Evolutionary conservation across 1,139 yeast genomes (phyloP), one percentile per base, ranked within the genome.

Genomic region (Geotrichum europaeum): DNA sequence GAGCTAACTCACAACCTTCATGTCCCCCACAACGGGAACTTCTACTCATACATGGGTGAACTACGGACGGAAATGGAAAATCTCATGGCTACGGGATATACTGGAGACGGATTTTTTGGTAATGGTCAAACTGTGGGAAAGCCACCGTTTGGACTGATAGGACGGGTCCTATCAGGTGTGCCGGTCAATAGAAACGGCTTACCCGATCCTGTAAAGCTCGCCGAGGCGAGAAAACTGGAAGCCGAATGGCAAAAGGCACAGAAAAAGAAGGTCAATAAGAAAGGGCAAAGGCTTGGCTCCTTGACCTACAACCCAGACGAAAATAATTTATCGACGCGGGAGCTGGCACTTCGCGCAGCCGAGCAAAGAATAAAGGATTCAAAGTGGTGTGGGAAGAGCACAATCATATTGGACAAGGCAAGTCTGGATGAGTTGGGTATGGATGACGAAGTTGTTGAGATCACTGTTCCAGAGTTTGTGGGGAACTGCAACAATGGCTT

Each of bases 1-100:
- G 99, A 94, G 71, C 76, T 94, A 53, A 83, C 91, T 1, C 99
- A 94, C 70, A 92, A 90, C 71, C 70, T 79, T 34, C 77, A 77
- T 68, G 97, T 97, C 0, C 87, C 96, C 0, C 99, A 94, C 70
- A 87, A 94, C 73, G 82, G 77, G 22, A 75, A 75, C 64, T 94
- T 94, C 70, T 89, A 89, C 70, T 76, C 76, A 58, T 80, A 81
- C 60, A 72, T 90, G 67, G 92, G 87, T 60, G 83, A 81, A 62
- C 76, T 89, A 59, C 81, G 81, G 63, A 76, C 74, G 1, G 82
- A 87, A 63, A 86, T 81, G 69, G 84, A 85, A 68, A 79, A 78
- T 25, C 72, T 85, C 45, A 82, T 83, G 69, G 75, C 78, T 36
- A 69, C 73, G 3, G 80, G 85, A 53, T 75, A 74, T 56, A 68